Evolutionary conservation across 306 rosid genomes (phyloP).

Genomic region (Glycyrrhiza uralensis): DNA sequence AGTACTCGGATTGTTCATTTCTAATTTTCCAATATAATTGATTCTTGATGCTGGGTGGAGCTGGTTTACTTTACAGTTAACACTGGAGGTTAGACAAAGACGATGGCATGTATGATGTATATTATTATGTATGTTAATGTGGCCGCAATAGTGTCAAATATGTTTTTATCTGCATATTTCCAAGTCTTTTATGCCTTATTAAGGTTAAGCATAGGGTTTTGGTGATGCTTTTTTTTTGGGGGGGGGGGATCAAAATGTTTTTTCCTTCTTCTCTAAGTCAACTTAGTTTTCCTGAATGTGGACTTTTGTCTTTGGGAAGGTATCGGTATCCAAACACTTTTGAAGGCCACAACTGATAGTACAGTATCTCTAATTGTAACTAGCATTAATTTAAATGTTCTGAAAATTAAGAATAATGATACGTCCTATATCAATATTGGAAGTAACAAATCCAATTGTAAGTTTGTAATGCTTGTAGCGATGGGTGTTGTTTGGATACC

Average conservation of each 20-base stretch:
- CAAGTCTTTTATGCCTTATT: background rate
- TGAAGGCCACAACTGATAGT: background rate
- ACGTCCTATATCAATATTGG: background rate
- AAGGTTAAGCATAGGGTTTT: constrained; percentile 9
- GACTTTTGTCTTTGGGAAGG: background rate
- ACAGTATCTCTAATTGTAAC: background rate
- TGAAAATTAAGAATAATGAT: background rate
- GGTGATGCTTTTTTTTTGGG: background rate
- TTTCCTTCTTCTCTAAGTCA: background rate
- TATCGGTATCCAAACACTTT: background rate
- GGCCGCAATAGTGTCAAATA: background rate
- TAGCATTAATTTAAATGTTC: background rate
- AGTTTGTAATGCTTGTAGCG: background rate
- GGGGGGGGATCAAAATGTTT: background rate
- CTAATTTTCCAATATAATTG: background rate
- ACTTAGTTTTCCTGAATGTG: background rate
- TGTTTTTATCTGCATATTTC: background rate
- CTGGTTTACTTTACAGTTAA: background rate
- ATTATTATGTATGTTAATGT: background rate
- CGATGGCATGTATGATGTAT: background rate
- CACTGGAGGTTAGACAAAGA: background rate
- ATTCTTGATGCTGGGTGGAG: background rate
- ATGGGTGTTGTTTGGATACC: background rate
- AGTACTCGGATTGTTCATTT: background rate
- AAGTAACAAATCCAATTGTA: constrained; percentile 1